Evolutionary conservation across 2,329 filamentous ascomycete species (phyloP).

Genomic region (Geosmithia morbida): DNA sequence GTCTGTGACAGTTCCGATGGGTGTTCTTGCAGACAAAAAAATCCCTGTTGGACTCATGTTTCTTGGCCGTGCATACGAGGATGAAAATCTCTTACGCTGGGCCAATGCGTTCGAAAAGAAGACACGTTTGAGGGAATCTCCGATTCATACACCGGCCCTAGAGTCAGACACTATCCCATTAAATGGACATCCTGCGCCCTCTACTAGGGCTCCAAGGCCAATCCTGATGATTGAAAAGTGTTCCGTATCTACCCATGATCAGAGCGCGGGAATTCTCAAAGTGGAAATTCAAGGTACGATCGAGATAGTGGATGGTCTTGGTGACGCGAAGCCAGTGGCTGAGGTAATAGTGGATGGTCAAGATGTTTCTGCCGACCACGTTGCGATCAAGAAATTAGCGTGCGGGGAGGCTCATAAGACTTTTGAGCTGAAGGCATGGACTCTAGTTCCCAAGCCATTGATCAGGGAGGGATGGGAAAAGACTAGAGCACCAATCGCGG

Average conservation of each 20-base stretch:
- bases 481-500: not conserved
- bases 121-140: not conserved
- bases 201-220: not conserved
- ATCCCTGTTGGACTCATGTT: slow-evolving; percentile 14
- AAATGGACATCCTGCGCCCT: not conserved
- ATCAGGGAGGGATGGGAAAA: not conserved
- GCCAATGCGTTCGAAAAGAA: slow-evolving; percentile 10
- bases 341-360: not conserved
- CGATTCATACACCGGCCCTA: not conserved
- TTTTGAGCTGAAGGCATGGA: not conserved
- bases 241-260: not conserved
- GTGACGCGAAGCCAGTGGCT: not conserved
- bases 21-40: slow-evolving; percentile 7
- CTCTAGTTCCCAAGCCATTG: not conserved
- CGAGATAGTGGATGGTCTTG: not conserved
- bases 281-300: not conserved
- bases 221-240: not conserved
- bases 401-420: not conserved
- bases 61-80: slow-evolving; percentile 9
- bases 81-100: slow-evolving; percentile 9
- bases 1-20: slow-evolving; percentile 12
- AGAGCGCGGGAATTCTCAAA: not conserved
- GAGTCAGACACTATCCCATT: not conserved
- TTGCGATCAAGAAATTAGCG: not conserved
- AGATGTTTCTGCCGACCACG: not conserved